Evolutionary conservation across 768 basidiomycete genomes (phyloP), one percentile per base, ranked within the genome.

Genomic region (Neoboletus brunneissimus): DNA sequence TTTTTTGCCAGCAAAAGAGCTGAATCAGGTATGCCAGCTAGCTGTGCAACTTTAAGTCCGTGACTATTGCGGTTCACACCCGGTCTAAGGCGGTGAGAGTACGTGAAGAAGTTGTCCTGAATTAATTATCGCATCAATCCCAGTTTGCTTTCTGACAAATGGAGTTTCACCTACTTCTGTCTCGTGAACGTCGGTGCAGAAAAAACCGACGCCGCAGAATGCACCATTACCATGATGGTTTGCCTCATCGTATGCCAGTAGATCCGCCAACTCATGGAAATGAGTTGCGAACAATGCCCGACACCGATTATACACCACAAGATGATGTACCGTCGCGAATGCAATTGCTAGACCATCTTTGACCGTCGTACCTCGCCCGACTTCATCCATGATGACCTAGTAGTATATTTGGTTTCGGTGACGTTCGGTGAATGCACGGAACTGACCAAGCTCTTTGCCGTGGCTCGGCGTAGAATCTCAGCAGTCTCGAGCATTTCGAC

Each of bases 331-430:
- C 3, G 92, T 86, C 7, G 92, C 91, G 66, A 93, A 98, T 18
- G 97, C 95, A 49, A 98, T 91, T 0, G 96, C 93, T 15, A 98
- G 72, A 11, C 96, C 96, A 65, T 97, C 95, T 57, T 85, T 85
- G 9, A 94, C 85, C 0, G 94, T 94, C 6, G 96, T 98, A 34
- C 96, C 96, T 62, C 96, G 77, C 7, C 96, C 96, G n/a, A 99
- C 94, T 76, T 99, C 96, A 68, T 99, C 96, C 92, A 99, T 95
- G 59, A 99, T 95, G n/a, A 98, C 89, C 92, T 94, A 63, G 27
- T 23, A 43, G 27, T 32, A 55, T 52, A 5, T 51, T 64, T 38
- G 49, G 50, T 34, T 57, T 60, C 35, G 42, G 42, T 32, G 22
- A 37, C 16, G 25, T 35, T 48, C 13, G 27, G 22, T 18, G 34